Base-by-base conservation (phyloP, 768 basidiomycete species). In the Antrodiella citrinella region DNA sequence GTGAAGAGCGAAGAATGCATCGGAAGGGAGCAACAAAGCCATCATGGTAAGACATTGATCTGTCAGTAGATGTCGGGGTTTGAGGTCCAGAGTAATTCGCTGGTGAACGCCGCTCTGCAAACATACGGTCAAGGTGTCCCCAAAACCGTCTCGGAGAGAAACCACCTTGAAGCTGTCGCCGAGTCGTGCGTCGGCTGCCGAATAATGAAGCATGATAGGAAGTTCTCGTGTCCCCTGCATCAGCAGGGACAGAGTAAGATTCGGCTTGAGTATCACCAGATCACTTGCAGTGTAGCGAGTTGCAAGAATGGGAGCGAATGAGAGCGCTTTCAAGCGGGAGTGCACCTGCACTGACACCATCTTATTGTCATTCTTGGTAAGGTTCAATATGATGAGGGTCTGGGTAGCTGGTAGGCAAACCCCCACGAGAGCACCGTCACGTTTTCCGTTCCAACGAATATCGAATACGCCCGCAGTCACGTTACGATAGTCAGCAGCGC, bases 241-340 rank as follows among this genome's bases (percentile, higher is more conserved):
- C 35, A 85, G 65, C 3, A 92, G 59, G 0, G 69, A 64, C 9
- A 91, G 64, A 7, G 63, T 63, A 24, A 80, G 74, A 44, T 78
- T 70, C 2, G 80, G 74, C 44, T 75, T 79, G 44, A 90, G 65
- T 13, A 85, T 65, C 3, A 95, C 65, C 9, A 92, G 68, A 63
- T 96, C 93, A 62, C 73, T 73, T 12, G 90, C 71, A 12, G 72
- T 67, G 4, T 67, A 66, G 18, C 92, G 79, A 2, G 84, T 86
- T 1, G 81, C 77, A 18, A 76, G 70, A 35, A 92, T 65, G 2
- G 87, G 68, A 0, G 75, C 69, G 0, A 78, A 74, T 2, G 82
- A 77, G 1, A 77, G 57, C 0, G 77, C 85, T 5, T 68, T 62
- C 10, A 71, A 52, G 60, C 69, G 62, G 0, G 68, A 58, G 12